These are phyloP conservation scores for Schizochytrium sp. DNA, from an alignment of 108 stramenopile species.

Conservation along the genomic window DNA sequence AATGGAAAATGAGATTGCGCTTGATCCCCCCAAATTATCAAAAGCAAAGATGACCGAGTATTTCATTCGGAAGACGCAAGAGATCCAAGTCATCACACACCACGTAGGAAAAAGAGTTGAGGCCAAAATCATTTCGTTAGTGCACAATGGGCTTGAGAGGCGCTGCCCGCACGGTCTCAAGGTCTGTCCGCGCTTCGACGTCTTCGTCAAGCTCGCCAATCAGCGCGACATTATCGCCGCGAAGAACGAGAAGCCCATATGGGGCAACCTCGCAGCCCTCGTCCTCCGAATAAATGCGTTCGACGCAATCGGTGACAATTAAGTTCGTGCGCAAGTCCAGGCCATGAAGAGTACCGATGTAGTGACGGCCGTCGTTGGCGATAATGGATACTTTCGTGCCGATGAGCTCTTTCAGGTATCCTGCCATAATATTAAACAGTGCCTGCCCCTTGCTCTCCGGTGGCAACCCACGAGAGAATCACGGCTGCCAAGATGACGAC, in stretches of 20 bases:
- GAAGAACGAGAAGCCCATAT: neutral
- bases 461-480: too few relatives aligned
- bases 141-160: constrained; percentile 15
- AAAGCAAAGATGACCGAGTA: too few relatives aligned
- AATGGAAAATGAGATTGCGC: too few relatives aligned
- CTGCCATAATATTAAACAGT: neutral
- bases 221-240: neutral
- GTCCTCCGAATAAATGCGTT: neutral
- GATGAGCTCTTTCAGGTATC: neutral
- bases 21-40: too few relatives aligned
- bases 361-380: neutral
- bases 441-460: neutral
- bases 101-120: too few relatives aligned
- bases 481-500: too few relatives aligned
- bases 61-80: too few relatives aligned
- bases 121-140: neutral
- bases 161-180: neutral
- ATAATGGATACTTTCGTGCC: neutral
- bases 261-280: neutral
- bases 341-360: neutral
- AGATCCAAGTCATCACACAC: too few relatives aligned
- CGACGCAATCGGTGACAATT: neutral
- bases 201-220: constrained; percentile 6
- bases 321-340: neutral
- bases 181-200: neutral